Base-by-base conservation (phyloP, 2,329 filamentous ascomycete genomes). In the Grosmannia penicillata region DNA sequence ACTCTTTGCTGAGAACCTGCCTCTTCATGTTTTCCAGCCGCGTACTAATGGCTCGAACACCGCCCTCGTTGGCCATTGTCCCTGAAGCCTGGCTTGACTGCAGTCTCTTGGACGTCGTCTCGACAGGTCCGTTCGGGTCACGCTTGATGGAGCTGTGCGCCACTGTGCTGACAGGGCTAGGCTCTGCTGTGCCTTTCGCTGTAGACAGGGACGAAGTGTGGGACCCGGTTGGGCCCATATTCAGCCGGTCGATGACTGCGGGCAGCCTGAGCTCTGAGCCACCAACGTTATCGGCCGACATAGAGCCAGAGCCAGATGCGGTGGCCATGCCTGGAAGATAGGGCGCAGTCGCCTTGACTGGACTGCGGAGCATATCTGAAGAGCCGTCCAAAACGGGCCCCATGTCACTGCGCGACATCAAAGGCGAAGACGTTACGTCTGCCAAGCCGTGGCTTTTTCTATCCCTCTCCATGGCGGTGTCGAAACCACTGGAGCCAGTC, bases 1-100 rank as follows among this genome's bases (percentile, higher is more conserved):
- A 96, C 49, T 96, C 87, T 52, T 87, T 91, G 55, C 83, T 93
- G 33, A 96, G 62, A 8, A 98, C 78, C 52, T 89, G 86, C 50
- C 84, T 82, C 45, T 81, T 76, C 66, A 94, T 80, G 48, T 82
- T 78, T 36, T 75, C 74, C 7, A 80, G 60, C 39, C 72, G 68
- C 8, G 72, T 68, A 49, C 64, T 77, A 41, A 78, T 72, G 35
- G 65, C 62, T 42, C 74, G 73, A 3, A 70, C 67, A 6, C 66
- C 68, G 3, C 69, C 69, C 48, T 75, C 71, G 39, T 67, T 68
- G 9, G 60, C 59, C 13, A 66, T 69, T 2, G 71, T 75, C 1
- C 70, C 72, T 0, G 72, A 68, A 36, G 75, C 56, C 38, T 60
- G 53, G 17, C 67, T 61, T 2, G 66, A 63, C 36, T 58, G 56